Evolutionary conservation across 495 filamentous ascomycete genomes (phyloP).

Genomic region (Podospora conica): DNA sequence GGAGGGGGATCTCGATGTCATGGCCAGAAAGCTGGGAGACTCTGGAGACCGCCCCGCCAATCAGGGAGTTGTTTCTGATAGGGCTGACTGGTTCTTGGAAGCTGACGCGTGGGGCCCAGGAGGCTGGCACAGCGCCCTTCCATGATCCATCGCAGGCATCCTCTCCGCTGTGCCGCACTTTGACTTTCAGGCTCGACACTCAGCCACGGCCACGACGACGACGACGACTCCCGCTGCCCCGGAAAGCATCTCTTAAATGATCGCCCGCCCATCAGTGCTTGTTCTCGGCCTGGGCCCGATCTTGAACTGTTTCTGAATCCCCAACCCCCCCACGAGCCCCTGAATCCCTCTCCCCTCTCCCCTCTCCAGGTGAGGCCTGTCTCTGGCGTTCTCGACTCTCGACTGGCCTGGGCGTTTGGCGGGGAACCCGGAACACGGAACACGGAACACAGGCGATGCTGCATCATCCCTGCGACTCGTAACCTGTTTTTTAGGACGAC

Average conservation of each 20-base stretch:
- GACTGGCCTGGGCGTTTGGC: not conserved
- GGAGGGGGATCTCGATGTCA: not conserved
- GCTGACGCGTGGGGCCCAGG: not conserved
- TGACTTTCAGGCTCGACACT: not conserved
- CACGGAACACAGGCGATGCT: not conserved
- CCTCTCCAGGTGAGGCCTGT: too few species aligned
- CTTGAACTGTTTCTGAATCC: not conserved
- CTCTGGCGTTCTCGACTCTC: not conserved
- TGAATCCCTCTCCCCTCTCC: too few species aligned
- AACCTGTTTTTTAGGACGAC: conserved; percentile 3
- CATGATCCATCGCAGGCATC: too few species aligned
- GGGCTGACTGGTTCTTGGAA: conserved; percentile 1
- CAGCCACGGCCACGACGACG: not conserved
- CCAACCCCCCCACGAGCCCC: too few species aligned
- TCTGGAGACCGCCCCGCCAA: not conserved
- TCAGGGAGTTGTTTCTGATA: not conserved
- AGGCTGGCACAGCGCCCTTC: not conserved
- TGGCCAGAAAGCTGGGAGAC: too few species aligned
- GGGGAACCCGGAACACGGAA: not conserved
- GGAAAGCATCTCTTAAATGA: not conserved
- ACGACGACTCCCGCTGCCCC: not conserved
- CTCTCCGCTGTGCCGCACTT: not conserved
- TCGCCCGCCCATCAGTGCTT: not conserved
- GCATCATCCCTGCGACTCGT: conserved; percentile 4
- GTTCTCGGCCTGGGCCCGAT: not conserved